These are phyloP conservation scores for Rhizopus microsporus DNA, from an alignment of 371 early-diverging fungal species.

Conservation along the genomic window DNA sequence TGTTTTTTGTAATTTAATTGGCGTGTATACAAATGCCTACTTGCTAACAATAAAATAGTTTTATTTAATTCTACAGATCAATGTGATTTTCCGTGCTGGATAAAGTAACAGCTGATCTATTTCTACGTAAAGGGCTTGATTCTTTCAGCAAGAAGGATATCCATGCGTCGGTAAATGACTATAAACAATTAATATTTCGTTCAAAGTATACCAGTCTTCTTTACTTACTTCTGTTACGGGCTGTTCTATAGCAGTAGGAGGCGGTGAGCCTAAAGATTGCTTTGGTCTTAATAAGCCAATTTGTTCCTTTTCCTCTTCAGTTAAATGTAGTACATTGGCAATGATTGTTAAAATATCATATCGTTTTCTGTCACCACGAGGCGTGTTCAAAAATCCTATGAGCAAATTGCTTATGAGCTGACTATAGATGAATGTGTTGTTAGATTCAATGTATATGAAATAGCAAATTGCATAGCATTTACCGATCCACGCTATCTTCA, in stretches of 20 bases:
- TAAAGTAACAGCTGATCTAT: conserved; percentile 22
- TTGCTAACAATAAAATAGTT: not conserved
- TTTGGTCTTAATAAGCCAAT: conserved; percentile 73
- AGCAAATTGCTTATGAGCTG: conserved; percentile 85
- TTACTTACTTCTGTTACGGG: conserved; percentile 36
- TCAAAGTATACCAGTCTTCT: conserved; percentile 11
- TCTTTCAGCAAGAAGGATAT: conserved; percentile 81
- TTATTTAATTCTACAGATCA: conserved; percentile 15
- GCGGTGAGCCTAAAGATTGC: conserved; percentile 10
- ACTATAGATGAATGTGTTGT: conserved; percentile 33
- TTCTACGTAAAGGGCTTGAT: conserved; percentile 43
- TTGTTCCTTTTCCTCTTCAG: conserved; percentile 84
- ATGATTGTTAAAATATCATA: conserved; percentile 89
- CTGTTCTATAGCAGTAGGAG: conserved; percentile 26
- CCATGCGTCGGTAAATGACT: conserved; percentile 89
- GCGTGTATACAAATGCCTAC: not conserved
- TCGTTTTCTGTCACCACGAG: conserved; percentile 85
- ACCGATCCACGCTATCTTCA: conserved; percentile 81
- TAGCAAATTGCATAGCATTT: conserved; percentile 6
- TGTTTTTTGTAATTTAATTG: not conserved
- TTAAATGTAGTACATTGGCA: conserved; percentile 82
- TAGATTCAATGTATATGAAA: not conserved
- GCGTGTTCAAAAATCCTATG: conserved; percentile 81
- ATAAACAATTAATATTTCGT: conserved; percentile 18
- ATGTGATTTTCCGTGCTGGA: conserved; percentile 18